Conservation (phyloP, 23 red algal genomes). For the Agarophyton chilense region DNA sequence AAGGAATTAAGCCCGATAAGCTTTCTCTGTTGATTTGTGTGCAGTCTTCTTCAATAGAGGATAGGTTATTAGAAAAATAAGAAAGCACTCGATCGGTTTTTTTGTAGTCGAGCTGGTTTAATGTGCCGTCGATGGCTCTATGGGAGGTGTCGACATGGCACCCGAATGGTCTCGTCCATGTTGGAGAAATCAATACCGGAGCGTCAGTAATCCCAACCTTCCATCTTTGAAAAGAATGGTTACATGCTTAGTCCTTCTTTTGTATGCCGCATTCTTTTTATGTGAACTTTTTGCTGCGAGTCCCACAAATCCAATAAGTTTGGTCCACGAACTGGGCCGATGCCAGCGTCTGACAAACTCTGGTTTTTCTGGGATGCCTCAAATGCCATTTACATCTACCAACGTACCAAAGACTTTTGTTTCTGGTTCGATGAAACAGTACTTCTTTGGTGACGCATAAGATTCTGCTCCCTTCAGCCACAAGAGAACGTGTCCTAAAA, state of each 20-base stretch:
- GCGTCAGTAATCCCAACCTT: slow-evolving; percentile 12
- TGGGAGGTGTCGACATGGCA: slow-evolving; percentile 21
- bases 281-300: slow-evolving; percentile 18
- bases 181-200: slow-evolving; percentile 9
- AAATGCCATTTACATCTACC: background rate
- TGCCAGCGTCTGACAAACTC: slow-evolving; percentile 17
- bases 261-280: slow-evolving; percentile 3
- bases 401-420: background rate
- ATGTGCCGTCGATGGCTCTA: background rate
- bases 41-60: slow-evolving; percentile 5
- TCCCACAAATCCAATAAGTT: slow-evolving; percentile 14
- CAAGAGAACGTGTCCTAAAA: background rate
- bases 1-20: slow-evolving; percentile 7
- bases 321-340: background rate
- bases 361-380: background rate
- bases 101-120: background rate
- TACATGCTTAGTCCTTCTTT: background rate
- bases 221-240: background rate
- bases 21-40: slow-evolving; percentile 10
- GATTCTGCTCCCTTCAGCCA: background rate
- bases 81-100: background rate
- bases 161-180: slow-evolving; percentile 16
- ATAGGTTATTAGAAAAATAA: slow-evolving; percentile 15
- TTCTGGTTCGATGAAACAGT: background rate
- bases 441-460: slow-evolving; percentile 42